Conservation (phyloP, 352 stramenopile species). For the Globisporangium middletonii region DNA sequence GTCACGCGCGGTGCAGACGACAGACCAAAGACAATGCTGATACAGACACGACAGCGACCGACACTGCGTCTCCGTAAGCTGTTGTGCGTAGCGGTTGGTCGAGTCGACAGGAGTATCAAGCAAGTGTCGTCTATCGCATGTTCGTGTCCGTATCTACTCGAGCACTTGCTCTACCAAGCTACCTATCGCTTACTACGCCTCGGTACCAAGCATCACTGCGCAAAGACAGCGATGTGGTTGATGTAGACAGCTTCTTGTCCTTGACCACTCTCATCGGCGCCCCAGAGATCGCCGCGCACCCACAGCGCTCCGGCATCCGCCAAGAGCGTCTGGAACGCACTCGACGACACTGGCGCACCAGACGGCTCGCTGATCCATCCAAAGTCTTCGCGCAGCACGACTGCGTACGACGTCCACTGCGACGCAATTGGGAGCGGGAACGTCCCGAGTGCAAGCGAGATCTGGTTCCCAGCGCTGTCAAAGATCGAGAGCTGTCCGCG, state of each 20-base stretch:
- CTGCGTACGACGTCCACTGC: slow-evolving; percentile 60
- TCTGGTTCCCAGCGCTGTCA: slow-evolving; percentile 15
- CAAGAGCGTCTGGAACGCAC: slow-evolving; percentile 30
- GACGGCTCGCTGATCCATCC: slow-evolving; percentile 59
- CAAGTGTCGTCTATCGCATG: too few relatives aligned
- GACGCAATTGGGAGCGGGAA: slow-evolving; percentile 37
- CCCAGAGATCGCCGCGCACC: slow-evolving; percentile 70
- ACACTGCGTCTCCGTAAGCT: too few relatives aligned
- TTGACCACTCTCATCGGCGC: slow-evolving; percentile 26
- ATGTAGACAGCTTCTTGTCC: slow-evolving; percentile 74
- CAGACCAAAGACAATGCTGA: too few relatives aligned
- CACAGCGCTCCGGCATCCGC: slow-evolving; percentile 28
- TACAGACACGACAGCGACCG: too few relatives aligned
- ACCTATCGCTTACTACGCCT: too few relatives aligned
- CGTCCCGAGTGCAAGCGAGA: slow-evolving; percentile 43
- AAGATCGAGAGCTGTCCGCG: slow-evolving; percentile 57
- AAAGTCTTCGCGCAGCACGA: slow-evolving; percentile 69
- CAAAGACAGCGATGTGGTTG: slow-evolving; percentile 49
- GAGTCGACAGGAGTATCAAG: too few relatives aligned
- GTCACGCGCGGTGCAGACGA: too few relatives aligned
- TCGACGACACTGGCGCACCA: slow-evolving; percentile 20
- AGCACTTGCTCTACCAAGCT: not conserved
- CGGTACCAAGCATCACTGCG: slow-evolving; percentile 15
- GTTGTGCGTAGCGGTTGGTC: too few relatives aligned
- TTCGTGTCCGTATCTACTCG: too few relatives aligned